Base-by-base conservation (phyloP, 148 eudicot species). In the Cornus florida region DNA sequence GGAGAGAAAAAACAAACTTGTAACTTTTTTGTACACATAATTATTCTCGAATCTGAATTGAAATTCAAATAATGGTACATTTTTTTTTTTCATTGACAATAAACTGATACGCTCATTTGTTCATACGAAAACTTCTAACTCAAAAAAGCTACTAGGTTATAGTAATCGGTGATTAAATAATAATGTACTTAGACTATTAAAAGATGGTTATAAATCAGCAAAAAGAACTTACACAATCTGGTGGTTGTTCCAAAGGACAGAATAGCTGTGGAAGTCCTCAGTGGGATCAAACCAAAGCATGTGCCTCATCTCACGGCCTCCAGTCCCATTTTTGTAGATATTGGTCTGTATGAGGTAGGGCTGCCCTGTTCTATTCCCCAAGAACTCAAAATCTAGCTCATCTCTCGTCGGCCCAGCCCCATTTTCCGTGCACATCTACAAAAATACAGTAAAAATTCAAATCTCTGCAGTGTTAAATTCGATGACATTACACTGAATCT, bases 261-360 rank as follows among this genome's bases (percentile, higher is more conserved):
- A 93, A 74, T 96, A 96, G 10, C 94, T 69, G 81, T 96, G 99
- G 60, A 81, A 96, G 17, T 96, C 98, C 71, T 88, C 91, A 39
- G 97, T 96, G 11, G 99, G 99, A 83, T 96, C 94, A 81, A 91
- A 96, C 99, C 98, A 96, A 31, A 96, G 84, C 75, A 74, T 76
- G 85, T 96, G 97, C 79, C 99, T 88, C 98, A 93, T 90, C 83
- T 96, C 99, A 43, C 99, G 83, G 16, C 78, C 78, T 0, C 99
- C 99, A 62, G 93, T 90, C n/a, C 99, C 99, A 78, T 92, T 92
- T 69, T 93, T 92, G 86, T 90, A 96, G 60, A 96, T 83, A 83
- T 96, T 96, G 20, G 99, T 93, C 80, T 96, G 98, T 50, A 96
- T 85, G 13, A 93, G 43, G 72, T 92, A 96, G 0, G 98, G 98